Evolutionary conservation across 106 monocot species (phyloP), one percentile per base, ranked within the genome.

Genomic region (Dactylorhiza incarnata): DNA sequence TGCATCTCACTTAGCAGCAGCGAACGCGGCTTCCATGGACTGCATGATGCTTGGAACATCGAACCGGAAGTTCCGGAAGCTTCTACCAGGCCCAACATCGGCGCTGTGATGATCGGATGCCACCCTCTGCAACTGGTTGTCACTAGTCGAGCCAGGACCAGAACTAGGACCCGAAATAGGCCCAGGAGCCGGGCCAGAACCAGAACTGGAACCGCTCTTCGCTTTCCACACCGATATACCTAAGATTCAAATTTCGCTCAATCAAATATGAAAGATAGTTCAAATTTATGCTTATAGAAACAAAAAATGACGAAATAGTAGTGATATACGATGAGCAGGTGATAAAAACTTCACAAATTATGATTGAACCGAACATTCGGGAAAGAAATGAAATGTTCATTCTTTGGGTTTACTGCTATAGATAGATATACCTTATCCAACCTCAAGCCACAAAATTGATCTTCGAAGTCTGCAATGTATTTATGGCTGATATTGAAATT

Each of bases 41-140:
- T 91, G 83, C 19, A 99, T 16, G 73, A 99, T 99, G 76, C 65
- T 81, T 1, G 73, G 76, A 8, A 76, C 72, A 75, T 94, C 86
- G 63, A 99, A 93, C 53, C 71, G 84, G 88, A 99, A 99, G 67
- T 83, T 91, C 81, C 97, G 87, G 85, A 94, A 99, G 82, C 91
- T 99, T 82, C 73, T 84, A 37, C 97, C 94, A 22, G 97, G 94
- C 51, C 80, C 78, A 53, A 45, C 73, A 58, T 91, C 96, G 9
- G 45, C 49, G 44, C 55, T 68, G 44, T 80, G 83, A 9, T 78
- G 37, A 52, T 89, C 90, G 24, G 88, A 62, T 49, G 81, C 82
- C 3, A 67, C 73, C 78, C 78, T 82, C 5, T 68, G 29, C 48
- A 74, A 69, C 19, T 79, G 19, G 73, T 63, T 81, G 51, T 89